Conservation (phyloP, 345 rosid species). For the Toxicodendron radicans region DNA sequence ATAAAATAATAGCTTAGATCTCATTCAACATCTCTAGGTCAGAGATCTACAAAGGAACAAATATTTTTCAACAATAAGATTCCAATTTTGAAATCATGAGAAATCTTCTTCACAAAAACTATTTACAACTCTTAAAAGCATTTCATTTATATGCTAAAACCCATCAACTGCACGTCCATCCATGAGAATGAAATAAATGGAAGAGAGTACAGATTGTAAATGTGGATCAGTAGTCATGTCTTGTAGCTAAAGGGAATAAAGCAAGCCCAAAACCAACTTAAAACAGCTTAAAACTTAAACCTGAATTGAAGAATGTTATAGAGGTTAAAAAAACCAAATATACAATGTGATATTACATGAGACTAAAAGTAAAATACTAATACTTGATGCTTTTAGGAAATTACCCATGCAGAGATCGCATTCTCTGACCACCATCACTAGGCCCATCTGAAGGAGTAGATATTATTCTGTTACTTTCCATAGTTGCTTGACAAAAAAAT, state of each 20-base stretch:
- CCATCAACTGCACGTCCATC: not conserved
- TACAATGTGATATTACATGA: not conserved
- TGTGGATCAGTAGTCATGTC: conserved; percentile 3
- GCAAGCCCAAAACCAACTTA: not conserved
- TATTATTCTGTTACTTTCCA: conserved; percentile 71
- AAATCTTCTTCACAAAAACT: not conserved
- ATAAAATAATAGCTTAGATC: conserved; percentile 11
- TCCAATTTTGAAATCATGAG: not conserved
- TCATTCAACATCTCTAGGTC: not conserved
- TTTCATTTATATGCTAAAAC: not conserved
- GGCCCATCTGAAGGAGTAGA: conserved; percentile 61
- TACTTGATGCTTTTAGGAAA: conserved; percentile 6
- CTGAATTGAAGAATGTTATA: not conserved
- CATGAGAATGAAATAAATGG: not conserved
- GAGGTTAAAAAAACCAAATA: not conserved
- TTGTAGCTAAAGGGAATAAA: not conserved
- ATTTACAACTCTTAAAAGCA: not conserved
- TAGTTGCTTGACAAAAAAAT: conserved; percentile 42
- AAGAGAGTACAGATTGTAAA: not conserved
- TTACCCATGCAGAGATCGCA: conserved; percentile 77
- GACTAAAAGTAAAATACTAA: not conserved
- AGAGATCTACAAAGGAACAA: not conserved
- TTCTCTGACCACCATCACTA: conserved; percentile 44
- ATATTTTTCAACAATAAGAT: not conserved
- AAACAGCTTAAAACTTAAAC: not conserved